Evolutionary conservation across 768 basidiomycete genomes (phyloP).

Genomic region (Mycena pura): DNA sequence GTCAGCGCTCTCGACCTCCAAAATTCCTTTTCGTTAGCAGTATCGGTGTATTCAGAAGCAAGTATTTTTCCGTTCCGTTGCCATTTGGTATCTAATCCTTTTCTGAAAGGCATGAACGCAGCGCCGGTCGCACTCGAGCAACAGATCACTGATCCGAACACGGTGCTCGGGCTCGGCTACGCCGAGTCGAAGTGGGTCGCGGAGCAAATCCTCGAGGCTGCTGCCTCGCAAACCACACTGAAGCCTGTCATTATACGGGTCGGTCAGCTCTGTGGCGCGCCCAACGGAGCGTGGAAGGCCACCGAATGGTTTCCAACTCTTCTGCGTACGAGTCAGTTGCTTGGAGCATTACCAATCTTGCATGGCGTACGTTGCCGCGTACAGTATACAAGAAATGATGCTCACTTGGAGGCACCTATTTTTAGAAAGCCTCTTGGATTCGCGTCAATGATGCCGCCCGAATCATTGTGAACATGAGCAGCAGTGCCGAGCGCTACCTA

Average conservation of each 20-base stretch:
- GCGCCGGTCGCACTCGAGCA: conserved; percentile 37
- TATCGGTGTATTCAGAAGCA: conserved; percentile 36
- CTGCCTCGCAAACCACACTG: conserved; percentile 36
- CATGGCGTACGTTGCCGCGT: no score
- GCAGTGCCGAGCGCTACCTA: no score
- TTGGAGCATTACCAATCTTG: no score
- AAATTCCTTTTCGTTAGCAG: conserved; percentile 42
- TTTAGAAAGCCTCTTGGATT: no score
- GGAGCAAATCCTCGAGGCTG: conserved; percentile 40
- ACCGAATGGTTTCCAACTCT: conserved; percentile 45
- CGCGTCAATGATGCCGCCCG: no score
- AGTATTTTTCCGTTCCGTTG: background rate
- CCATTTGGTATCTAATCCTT: background rate
- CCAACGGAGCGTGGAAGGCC: conserved; percentile 47
- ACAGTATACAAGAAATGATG: no score
- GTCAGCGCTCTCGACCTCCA: conserved; percentile 31
- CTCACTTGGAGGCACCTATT: no score
- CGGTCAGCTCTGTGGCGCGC: conserved; percentile 44
- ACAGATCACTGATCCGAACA: conserved; percentile 28
- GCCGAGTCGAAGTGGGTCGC: conserved; percentile 50
- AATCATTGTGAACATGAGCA: no score
- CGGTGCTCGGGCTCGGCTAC: conserved; percentile 43
- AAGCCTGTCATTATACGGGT: conserved; percentile 40
- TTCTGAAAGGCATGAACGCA: conserved; percentile 13
- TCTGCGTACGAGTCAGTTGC: no score